Base-by-base conservation (phyloP, 306 rosid species). In the Vicia sativa region DNA sequence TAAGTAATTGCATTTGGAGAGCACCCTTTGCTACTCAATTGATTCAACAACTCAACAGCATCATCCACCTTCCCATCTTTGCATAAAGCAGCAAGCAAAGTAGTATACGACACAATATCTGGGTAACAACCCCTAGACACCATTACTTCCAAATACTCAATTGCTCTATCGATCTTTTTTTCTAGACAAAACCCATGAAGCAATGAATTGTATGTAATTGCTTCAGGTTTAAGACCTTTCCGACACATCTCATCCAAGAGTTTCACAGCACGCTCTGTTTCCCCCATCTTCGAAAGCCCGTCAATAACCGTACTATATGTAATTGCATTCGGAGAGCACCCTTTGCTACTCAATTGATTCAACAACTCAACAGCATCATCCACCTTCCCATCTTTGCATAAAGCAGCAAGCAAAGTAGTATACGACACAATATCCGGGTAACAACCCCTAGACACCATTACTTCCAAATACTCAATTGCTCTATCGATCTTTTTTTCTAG, bases 371-470 rank as follows among this genome's bases (percentile, higher is more conserved):
- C 90, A 5, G 97, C 97, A 53, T 77, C 83, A 62, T 88, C 92
- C 73, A 93, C 97, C 77, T 93, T 93, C 80, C 96, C 97, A 26
- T 90, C 99, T 82, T 81, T 93, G 86, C 96, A 90, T 63, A 93
- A 76, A 6, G 97, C 97, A 4, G 90, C 85, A 29, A 93, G 89
- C 81, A 90, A 77, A 67, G 97, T 93, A 72, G 90, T 93, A 79
- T 93, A 93, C 26, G 96, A 87, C 77, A 90, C 97, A 58, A 90
- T 93, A 73, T 93, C 95, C 0, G 99, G 99, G 77, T 90, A 93
- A 78, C 97, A 93, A 18, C 99, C 99, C 78, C 90, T 77, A 3
- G 95, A 78, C 34, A 85, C 96, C 99, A 93, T 93, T 74, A 82
- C 42, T 65, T 93, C 92, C 82, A 93, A 74, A 75, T 85, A 93